A percentile compares a stretch with the other conserved stretches of the same genome.
These are phyloP conservation scores for Hevea brasiliensis DNA, from an alignment of 345 rosid species.

Conservation along the genomic window DNA sequence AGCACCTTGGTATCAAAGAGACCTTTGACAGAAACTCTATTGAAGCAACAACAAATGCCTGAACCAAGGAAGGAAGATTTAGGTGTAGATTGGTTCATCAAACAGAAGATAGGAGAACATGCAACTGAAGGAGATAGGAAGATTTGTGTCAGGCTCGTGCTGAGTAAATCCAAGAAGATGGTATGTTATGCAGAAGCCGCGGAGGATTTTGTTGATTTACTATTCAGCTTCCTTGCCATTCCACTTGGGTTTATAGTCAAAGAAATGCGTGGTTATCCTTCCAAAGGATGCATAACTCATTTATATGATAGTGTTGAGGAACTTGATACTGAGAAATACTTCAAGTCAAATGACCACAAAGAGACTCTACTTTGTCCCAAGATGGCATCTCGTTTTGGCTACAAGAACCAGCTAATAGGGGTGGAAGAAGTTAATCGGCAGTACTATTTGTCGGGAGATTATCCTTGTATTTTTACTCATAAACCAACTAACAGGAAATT, in stretches of 20 bases:
- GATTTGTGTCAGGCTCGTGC: constrained; percentile 16
- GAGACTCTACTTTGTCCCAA: constrained; percentile 22
- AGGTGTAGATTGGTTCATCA: not conserved
- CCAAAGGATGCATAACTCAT: constrained; percentile 15
- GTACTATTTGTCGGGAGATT: not conserved
- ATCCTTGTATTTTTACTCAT: too few species aligned
- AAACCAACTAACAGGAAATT: not conserved
- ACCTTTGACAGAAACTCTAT: constrained; percentile 22
- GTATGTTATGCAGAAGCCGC: constrained; percentile 27
- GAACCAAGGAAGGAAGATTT: not conserved
- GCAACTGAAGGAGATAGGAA: not conserved
- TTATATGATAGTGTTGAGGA: constrained; percentile 13
- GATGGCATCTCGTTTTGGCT: constrained; percentile 16
- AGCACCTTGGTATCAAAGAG: constrained; percentile 13
- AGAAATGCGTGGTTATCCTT: not conserved
- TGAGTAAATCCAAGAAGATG: constrained; percentile 25
- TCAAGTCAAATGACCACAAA: constrained; percentile 9
- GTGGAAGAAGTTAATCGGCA: constrained; percentile 10
- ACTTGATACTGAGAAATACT: constrained; percentile 13
- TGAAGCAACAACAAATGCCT: not conserved
- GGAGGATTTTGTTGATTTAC: constrained; percentile 32
- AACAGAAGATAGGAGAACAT: not conserved
- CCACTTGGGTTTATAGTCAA: constrained; percentile 25
- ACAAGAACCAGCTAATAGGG: constrained; percentile 1
- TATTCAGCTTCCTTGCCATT: constrained; percentile 33